Conservation (phyloP, 2,329 filamentous ascomycete genomes). For the Aspergillus niger region DNA sequence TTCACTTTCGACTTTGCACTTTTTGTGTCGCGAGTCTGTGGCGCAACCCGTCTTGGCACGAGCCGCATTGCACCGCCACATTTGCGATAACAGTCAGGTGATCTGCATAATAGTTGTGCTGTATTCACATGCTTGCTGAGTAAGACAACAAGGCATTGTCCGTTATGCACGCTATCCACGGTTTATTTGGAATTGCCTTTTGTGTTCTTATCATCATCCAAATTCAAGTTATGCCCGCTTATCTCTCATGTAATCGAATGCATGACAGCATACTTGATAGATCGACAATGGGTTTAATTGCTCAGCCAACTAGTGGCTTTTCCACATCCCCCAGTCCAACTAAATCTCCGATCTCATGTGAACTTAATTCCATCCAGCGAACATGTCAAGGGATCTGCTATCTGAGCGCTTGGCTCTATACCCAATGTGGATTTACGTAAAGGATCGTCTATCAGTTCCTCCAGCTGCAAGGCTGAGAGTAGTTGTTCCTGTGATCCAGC, state of each 20-base stretch:
- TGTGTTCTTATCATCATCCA: background rate
- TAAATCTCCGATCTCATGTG: background rate
- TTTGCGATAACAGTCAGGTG: background rate
- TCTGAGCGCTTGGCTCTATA: background rate
- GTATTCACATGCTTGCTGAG: background rate
- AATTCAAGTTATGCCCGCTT: background rate
- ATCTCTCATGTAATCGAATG: background rate
- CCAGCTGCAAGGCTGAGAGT: background rate
- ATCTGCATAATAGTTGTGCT: background rate
- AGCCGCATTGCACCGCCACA: slow-evolving; percentile 10
- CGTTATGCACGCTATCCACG: background rate
- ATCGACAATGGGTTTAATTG: background rate
- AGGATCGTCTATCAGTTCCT: slow-evolving; percentile 11
- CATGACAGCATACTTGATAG: background rate
- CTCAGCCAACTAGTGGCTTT: background rate
- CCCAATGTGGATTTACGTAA: slow-evolving; percentile 11
- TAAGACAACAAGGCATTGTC: background rate
- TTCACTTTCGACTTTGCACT: slow-evolving; percentile 11
- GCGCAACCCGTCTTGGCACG: slow-evolving; percentile 18
- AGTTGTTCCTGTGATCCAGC: background rate
- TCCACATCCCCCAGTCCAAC: background rate
- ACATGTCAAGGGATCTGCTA: background rate
- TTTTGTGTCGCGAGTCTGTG: slow-evolving; percentile 28
- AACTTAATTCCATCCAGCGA: background rate
- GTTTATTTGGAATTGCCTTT: background rate